Conservation (phyloP, 305 asterid species). For the Rubia balearica region DNA sequence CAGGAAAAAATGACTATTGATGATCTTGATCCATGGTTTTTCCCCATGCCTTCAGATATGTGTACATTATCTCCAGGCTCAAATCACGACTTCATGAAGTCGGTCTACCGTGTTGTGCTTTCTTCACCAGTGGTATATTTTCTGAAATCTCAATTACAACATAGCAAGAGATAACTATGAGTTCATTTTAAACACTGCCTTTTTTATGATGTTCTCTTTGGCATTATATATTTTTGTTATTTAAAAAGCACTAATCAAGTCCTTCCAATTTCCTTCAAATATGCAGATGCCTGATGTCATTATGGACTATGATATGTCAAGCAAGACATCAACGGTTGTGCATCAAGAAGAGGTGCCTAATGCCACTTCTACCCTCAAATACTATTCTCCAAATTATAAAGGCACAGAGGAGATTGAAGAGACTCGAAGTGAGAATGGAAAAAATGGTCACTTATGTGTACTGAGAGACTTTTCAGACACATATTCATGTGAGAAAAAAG, state of each 20-base stretch:
- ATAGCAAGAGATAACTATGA: background rate
- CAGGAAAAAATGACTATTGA: conserved; percentile 55
- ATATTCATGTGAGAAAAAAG: conserved; percentile 60
- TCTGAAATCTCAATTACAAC: conserved; percentile 8
- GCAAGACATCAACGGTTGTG: conserved; percentile 41
- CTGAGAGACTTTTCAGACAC: conserved; percentile 48
- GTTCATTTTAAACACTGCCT: background rate
- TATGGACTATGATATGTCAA: conserved; percentile 82
- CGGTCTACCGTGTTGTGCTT: conserved; percentile 65
- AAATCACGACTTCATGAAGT: conserved; percentile 70
- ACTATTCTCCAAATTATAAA: conserved; percentile 12
- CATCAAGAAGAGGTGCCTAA: conserved; percentile 70
- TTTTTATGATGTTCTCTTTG: background rate
- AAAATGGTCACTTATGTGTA: conserved; percentile 19
- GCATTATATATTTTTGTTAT: background rate
- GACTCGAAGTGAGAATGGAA: conserved; percentile 20
- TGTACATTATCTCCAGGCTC: conserved; percentile 67
- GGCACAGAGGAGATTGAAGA: conserved; percentile 20
- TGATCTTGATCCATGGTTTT: conserved; percentile 78
- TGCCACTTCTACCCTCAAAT: conserved; percentile 21
- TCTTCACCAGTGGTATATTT: conserved; percentile 81
- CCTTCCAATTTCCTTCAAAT: background rate
- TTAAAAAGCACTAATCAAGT: background rate
- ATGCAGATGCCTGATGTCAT: conserved; percentile 80
- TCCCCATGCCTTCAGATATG: conserved; percentile 73